Base-by-base conservation (phyloP, 1,139 yeast genomes). In the Komagataea norvegica region DNA sequence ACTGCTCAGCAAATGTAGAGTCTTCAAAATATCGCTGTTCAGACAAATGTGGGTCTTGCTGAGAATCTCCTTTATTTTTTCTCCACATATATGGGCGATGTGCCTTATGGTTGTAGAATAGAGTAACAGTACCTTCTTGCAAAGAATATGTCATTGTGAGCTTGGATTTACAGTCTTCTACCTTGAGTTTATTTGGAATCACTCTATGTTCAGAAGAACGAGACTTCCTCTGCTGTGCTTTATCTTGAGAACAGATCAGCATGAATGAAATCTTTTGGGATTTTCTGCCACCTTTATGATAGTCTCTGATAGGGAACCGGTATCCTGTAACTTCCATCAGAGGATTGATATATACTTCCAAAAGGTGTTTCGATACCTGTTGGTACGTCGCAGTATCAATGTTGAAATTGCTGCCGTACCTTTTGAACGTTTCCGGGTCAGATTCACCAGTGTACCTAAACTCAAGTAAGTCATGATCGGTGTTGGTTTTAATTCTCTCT, bases 181-280 rank as follows among this genome's bases (percentile, higher is more conserved):
- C 60, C 46, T 67, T 67, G 33, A 67, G 45, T 43, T 57, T 61
- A 48, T 66, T 66, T 10, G 54, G 44, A 15, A 64, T 57, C 18
- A 48, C 56, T 37, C 69, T 55, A 38, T 62, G 61, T 34, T 60
- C 55, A 10, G 56, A 61, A 30, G 68, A 59, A 37, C 70, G 48
- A 10, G 68, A 62, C 39, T 60, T 62, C 33, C 72, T 56, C 42
- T 66, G 67, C 26, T 62, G 57, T 8, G 57, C 48, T 35, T 55
- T 59, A 42, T 67, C 72, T 42, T 67, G 71, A 3, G 69, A 61
- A 40, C 72, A 67, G 16, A 67, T 59, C 42, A 64, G 66, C 61
- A 60, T 61, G 55, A 68, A 64, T 2, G 68, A 53, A 27, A 65
- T 56, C 42, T 64, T 65, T 37, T 64, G 65, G 5, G 63, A 54